Percentiles rank a stretch among this genome's conserved stretches.
These are phyloP conservation scores for Niveomyces coronatus DNA, from an alignment of 2,329 filamentous ascomycete genomes.

Conservation along the genomic window DNA sequence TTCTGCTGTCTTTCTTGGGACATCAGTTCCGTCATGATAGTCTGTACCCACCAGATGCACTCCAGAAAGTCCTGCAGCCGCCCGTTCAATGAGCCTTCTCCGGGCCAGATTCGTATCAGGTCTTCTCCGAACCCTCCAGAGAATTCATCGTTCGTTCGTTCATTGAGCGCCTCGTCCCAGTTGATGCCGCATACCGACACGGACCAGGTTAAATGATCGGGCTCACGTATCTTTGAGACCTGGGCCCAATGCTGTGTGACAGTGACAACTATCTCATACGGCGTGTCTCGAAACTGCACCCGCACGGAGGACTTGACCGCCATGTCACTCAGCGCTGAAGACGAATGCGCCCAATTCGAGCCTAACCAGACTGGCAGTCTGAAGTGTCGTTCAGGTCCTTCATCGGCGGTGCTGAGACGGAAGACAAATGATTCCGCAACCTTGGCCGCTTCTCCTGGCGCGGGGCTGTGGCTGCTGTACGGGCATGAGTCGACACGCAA, in stretches of 20 bases:
- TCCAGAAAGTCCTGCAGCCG: slow-evolving; percentile 22
- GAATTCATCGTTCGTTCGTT: slow-evolving; percentile 14
- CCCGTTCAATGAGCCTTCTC: slow-evolving; percentile 16
- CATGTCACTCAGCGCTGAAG: slow-evolving; percentile 4
- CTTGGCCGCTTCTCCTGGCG: background rate
- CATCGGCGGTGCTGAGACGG: background rate
- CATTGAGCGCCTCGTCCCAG: slow-evolving; percentile 28
- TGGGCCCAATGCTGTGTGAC: slow-evolving; percentile 20
- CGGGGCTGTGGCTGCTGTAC: background rate
- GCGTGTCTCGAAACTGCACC: slow-evolving; percentile 21
- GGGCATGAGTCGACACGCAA: slow-evolving; percentile 19
- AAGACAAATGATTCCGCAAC: slow-evolving; percentile 1
- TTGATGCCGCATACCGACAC: slow-evolving; percentile 24
- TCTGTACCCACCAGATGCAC: slow-evolving; percentile 16
- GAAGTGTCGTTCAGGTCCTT: background rate
- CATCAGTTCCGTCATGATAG: background rate
- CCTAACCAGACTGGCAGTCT: slow-evolving; percentile 3
- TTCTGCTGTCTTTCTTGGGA: background rate
- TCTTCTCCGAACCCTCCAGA: slow-evolving; percentile 22
- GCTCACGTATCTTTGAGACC: slow-evolving; percentile 8
- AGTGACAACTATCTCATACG: slow-evolving; percentile 24
- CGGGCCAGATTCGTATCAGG: slow-evolving; percentile 23
- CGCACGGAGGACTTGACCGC: slow-evolving; percentile 18
- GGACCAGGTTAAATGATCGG: slow-evolving; percentile 19
- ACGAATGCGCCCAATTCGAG: slow-evolving; percentile 8